Conservation (phyloP, 2,329 filamentous ascomycete species). For the Ophiostoma ips region DNA sequence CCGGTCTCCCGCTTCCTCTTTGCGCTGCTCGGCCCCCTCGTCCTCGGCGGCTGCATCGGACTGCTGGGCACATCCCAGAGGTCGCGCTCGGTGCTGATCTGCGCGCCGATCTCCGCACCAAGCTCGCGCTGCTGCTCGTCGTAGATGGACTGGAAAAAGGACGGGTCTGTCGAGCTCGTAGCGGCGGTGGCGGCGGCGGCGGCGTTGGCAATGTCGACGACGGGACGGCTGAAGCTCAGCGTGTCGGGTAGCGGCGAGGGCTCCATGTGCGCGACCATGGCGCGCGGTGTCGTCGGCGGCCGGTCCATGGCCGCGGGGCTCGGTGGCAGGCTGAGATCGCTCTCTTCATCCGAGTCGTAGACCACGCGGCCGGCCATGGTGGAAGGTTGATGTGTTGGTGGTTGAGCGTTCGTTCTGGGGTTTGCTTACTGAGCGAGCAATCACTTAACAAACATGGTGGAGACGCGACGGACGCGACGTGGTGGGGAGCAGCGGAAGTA, state of each 20-base stretch:
- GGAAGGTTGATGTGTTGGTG: background rate
- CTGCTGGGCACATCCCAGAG: slow-evolving; percentile 34
- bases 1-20: background rate
- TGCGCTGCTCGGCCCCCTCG: background rate
- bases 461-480: background rate
- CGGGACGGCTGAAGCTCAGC: background rate
- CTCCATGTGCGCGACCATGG: background rate
- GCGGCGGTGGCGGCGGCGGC: slow-evolving; percentile 7
- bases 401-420: background rate
- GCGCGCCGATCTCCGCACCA: slow-evolving; percentile 7
- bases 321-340: slow-evolving; percentile 14
- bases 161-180: slow-evolving; percentile 26
- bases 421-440: too few species aligned
- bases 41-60: slow-evolving; percentile 15
- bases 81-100: slow-evolving; percentile 16
- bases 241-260: background rate
- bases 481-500: background rate
- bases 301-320: slow-evolving; percentile 4
- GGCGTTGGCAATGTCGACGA: background rate
- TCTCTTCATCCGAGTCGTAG: background rate
- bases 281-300: background rate
- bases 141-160: slow-evolving; percentile 34
- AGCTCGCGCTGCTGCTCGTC: slow-evolving; percentile 27
- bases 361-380: background rate
- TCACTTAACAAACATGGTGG: too few species aligned